Conservation (phyloP, 192 early-diverging fungal genomes). For the Podila minutissima region DNA sequence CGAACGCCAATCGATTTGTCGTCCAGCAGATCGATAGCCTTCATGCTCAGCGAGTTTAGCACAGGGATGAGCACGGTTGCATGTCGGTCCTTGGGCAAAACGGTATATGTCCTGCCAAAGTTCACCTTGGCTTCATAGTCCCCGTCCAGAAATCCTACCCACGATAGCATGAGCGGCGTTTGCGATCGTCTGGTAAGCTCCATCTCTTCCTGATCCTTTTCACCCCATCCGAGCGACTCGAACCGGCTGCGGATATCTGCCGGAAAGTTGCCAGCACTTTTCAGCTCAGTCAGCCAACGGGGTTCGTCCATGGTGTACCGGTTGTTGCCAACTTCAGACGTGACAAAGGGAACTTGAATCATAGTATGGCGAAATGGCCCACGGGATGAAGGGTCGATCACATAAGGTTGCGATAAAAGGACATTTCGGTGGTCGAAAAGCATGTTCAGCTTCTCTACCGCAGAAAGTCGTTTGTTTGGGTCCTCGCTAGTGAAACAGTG, state of each 20-base stretch:
- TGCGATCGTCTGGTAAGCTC: constrained; percentile 53
- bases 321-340: constrained; percentile 62
- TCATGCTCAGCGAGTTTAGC: constrained; percentile 54
- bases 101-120: constrained; percentile 27
- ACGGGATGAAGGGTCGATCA: constrained; percentile 54
- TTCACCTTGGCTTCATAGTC: constrained; percentile 48
- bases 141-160: constrained; percentile 61
- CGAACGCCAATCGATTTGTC: constrained; percentile 60
- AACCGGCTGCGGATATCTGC: constrained; percentile 60
- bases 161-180: constrained; percentile 59
- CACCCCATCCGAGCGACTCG: constrained; percentile 64
- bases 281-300: constrained; percentile 58
- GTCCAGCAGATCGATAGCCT: constrained; percentile 60
- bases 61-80: constrained; percentile 53
- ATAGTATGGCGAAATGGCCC: constrained; percentile 59
- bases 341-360: constrained; percentile 60
- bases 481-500: constrained; percentile 37
- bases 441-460: constrained; percentile 54
- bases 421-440: constrained; percentile 61
- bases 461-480: constrained; percentile 40
- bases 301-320: constrained; percentile 64
- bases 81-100: constrained; percentile 35
- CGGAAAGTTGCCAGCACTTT: constrained; percentile 57
- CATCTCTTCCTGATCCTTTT: constrained; percentile 56
- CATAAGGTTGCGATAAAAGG: constrained; percentile 55